Evolutionary conservation across 176 grass and related monocot species (phyloP), one percentile per base, ranked within the genome.

Genomic region (Guadua angustifolia): DNA sequence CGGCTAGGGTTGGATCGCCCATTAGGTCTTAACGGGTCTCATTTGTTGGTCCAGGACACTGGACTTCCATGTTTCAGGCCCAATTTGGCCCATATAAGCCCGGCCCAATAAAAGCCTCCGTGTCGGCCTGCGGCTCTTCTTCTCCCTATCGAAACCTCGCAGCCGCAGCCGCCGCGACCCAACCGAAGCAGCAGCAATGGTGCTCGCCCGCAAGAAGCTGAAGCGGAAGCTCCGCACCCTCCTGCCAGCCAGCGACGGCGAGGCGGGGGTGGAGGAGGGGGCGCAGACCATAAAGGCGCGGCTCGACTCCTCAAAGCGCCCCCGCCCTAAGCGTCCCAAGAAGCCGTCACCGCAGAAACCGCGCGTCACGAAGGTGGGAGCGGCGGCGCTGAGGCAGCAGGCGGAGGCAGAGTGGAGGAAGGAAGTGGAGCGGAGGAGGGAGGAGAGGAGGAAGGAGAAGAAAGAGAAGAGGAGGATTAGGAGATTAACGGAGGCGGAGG

Each of bases 181-280:
- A 35, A 58, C 0, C 9, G 21, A 25, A 50, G 55, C 3, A 79
- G 72, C 22, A 26, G 65, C 56, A 49, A 98, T 98, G 95, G 95
- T 95, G 80, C 81, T 98, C 49, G 92, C 89, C 16, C 91, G 92
- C 40, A 93, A 95, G 85, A 98, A 95, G 89, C 85, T 98, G 44
- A 95, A 91, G 88, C 88, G 82, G 71, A 94, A 88, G 90, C 66
- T 94, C 22, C 79, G 63, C 22, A 52, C 43, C 19, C 84, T 97
- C 25, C 55, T 85, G 43, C 81, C 82, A 7, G 81, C n/a, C 3
- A 53, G 49, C 0, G 73, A 55, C 10, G 66, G n/a, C 29, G 77
- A 25, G 29, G 84, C 4, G 49, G 83, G 55, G 65, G 62, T 14
- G 1, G 81, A 17, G 0, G 73, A 64, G 61, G 88, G 86, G 6